Evolutionary conservation across 2,329 filamentous ascomycete species (phyloP), one percentile per base, ranked within the genome.

Genomic region (Calycina herbarum): DNA sequence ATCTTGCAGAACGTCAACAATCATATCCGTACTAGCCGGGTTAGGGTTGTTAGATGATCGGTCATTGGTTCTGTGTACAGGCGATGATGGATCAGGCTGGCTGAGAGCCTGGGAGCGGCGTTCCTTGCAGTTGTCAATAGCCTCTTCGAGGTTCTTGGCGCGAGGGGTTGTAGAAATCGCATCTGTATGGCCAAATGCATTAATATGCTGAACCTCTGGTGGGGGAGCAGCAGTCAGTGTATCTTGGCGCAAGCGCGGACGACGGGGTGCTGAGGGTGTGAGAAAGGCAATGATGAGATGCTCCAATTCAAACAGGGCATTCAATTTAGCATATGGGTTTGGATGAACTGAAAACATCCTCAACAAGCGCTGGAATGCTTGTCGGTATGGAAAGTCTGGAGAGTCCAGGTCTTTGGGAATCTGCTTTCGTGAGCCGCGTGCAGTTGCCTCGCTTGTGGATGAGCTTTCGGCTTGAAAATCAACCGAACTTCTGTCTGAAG

Each of bases 341-440:
- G 92, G 91, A 70, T 96, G 92, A 3, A 94, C 91, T 54, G 92
- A 93, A 71, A 99, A 96, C 80, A 93, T 93, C 69, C 87, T 88
- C 38, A 98, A 82, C 1, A 98, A 82, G 13, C 89, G 88, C 70
- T 88, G 84, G 74, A 96, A 97, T 0, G 93, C 91, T 70, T 88
- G 86, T 61, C 87, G 87, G 75, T 94, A 97, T 0, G 92, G 91
- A 72, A 96, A 96, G 48, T 91, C 87, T 5, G 71, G 74, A 38
- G 73, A 72, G 10, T 74, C 72, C 40, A 71, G 61, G 20, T 76
- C 73, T 59, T 74, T 76, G 5, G 69, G 64, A 6, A 69, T 66
- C 45, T 40, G 65, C 62, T 73, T 74, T 29, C 71, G 68, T 5
- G 69, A 48, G 4, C 57, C 62, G 17, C 58, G 59, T 15, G 56